phyloP scores from a whole-genome alignment of 148 eudicot species.

The Cornus suecica region DNA sequence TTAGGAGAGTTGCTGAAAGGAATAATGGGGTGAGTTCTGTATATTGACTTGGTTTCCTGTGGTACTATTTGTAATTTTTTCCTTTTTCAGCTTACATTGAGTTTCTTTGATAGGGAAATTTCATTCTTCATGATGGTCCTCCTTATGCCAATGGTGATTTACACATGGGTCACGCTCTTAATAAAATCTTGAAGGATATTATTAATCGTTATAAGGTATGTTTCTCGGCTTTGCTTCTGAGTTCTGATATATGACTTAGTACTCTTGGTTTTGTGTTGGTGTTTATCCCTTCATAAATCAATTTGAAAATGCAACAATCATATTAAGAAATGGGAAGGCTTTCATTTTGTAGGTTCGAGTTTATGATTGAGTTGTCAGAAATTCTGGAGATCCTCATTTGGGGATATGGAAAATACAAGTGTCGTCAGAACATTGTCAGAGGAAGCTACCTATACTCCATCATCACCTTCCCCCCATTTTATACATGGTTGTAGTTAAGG shows the following conservation, averaged over 20 bases:
- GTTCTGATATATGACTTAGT: not conserved
- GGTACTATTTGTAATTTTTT: not conserved
- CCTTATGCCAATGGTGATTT: slow-evolving; percentile 99
- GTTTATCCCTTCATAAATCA: not conserved
- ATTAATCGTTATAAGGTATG: slow-evolving; percentile 81
- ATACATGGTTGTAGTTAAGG: too few species aligned
- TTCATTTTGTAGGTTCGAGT: too few species aligned
- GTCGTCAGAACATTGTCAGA: too few species aligned
- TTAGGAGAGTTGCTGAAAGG: slow-evolving; percentile 59
- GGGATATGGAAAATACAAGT: too few species aligned
- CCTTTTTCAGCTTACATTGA: slow-evolving; percentile 21
- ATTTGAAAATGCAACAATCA: not conserved
- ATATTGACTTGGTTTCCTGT: not conserved
- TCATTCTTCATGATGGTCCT: slow-evolving; percentile 97
- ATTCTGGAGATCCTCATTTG: too few species aligned
- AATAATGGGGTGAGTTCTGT: slow-evolving; percentile 68
- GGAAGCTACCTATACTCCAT: too few species aligned
- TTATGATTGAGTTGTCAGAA: too few species aligned
- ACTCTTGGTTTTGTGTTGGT: not conserved
- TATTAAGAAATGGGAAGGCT: too few species aligned
- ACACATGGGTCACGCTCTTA: slow-evolving; percentile 97
- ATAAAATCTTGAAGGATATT: slow-evolving; percentile 92
- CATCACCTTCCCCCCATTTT: too few species aligned
- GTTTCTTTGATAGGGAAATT: slow-evolving; percentile 59
- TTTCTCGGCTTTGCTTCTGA: not conserved